Percentiles rank a stretch among this genome's conserved stretches.
These are phyloP conservation scores for Ramaria rubella DNA, from an alignment of 768 basidiomycete species.

Conservation along the genomic window DNA sequence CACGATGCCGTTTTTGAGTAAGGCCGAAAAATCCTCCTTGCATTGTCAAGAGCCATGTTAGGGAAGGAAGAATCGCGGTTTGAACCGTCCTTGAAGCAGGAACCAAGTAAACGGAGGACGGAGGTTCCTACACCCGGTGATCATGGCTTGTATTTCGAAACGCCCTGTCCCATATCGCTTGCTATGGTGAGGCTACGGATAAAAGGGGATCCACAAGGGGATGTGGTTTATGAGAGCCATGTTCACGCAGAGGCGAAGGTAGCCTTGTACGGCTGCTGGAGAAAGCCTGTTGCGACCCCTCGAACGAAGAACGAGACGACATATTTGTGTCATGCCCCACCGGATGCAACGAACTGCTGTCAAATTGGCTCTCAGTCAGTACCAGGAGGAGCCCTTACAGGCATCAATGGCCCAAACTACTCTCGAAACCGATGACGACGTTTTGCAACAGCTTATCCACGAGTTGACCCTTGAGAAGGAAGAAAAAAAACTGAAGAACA, in stretches of 20 bases:
- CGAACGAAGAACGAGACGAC: constrained; percentile 30
- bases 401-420: constrained; percentile 14
- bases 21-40: constrained; percentile 34
- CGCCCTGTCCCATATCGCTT: constrained; percentile 37
- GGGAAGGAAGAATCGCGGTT: constrained; percentile 33
- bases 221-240: constrained; percentile 40
- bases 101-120: background rate
- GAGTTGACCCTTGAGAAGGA: background rate
- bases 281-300: constrained; percentile 21
- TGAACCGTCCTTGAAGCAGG: constrained; percentile 21
- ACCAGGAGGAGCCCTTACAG: constrained; percentile 13
- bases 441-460: background rate
- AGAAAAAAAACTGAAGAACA: background rate
- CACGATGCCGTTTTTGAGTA: constrained; percentile 20
- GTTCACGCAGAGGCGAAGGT: constrained; percentile 42
- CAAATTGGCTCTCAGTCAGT: constrained; percentile 29
- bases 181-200: constrained; percentile 37
- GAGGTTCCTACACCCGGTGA: constrained; percentile 6
- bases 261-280: constrained; percentile 35
- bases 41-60: constrained; percentile 40
- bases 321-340: constrained; percentile 48
- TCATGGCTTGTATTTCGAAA: constrained; percentile 10
- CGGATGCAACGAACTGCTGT: constrained; percentile 48
- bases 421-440: background rate
- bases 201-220: constrained; percentile 24